phyloP scores from a whole-genome alignment of 805 yeast species.

The Ogataea zsoltii region DNA sequence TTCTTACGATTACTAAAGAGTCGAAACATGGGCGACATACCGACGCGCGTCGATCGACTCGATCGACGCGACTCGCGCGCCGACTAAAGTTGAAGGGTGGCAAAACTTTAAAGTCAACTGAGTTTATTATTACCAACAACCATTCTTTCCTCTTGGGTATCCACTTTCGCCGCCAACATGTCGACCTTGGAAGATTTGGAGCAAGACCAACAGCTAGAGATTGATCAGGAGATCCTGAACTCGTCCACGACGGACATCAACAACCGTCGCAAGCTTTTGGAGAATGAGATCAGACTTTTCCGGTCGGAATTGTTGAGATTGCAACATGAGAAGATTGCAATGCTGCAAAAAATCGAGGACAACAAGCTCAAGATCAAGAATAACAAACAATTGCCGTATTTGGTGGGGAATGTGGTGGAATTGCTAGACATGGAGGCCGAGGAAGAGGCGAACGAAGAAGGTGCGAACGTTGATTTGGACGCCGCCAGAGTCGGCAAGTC shows the following conservation, averaged over 20 bases:
- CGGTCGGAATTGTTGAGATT: constrained; percentile 87
- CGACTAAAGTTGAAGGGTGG: constrained; percentile 5
- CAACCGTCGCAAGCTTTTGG: constrained; percentile 84
- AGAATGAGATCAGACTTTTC: constrained; percentile 94
- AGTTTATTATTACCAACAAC: not conserved
- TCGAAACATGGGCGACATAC: too few relatives aligned
- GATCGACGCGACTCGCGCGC: not conserved
- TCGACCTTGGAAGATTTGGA: constrained; percentile 85
- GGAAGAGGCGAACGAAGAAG: constrained; percentile 81
- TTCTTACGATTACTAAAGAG: too few relatives aligned
- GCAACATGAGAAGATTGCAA: constrained; percentile 87
- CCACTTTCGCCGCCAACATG: constrained; percentile 42
- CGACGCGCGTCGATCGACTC: constrained; percentile 2
- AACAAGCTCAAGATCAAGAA: constrained; percentile 95
- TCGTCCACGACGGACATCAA: constrained; percentile 80
- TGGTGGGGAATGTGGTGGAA: constrained; percentile 96
- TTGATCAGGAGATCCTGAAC: constrained; percentile 79
- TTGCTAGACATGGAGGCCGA: constrained; percentile 85
- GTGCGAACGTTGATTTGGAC: constrained; percentile 92
- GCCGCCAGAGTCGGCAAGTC: constrained; percentile 90
- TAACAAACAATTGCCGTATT: constrained; percentile 91
- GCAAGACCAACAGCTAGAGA: constrained; percentile 51
- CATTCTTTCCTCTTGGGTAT: not conserved
- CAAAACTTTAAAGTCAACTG: constrained; percentile 1
- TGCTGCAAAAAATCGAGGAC: constrained; percentile 92